Evolutionary conservation across 1,284 basidiomycete species (phyloP), one percentile per base, ranked within the genome.

Genomic region (Fomitopsis pinicola): DNA sequence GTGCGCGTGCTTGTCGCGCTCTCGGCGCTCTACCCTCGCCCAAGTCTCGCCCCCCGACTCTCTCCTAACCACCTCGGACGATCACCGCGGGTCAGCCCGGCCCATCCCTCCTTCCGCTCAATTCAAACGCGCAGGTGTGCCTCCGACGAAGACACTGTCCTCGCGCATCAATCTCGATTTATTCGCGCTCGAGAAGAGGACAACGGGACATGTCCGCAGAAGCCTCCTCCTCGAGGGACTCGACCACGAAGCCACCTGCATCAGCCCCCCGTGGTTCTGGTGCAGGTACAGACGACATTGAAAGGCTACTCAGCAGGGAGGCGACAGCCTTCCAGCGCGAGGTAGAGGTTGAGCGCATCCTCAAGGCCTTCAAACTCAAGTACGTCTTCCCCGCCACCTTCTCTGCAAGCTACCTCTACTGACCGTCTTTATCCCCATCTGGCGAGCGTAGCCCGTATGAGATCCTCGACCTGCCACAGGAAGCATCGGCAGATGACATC

Each of bases 341-440:
- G 72, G 75, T 91, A 26, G 91, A 93, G 71, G 90, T 92, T n/a
- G 91, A 93, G 59, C 86, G 91, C 22, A 93, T 94, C 64, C 77
- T 94, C 40, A 89, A 88, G 69, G 87, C 91, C 1, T 93, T 94
- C 80, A 93, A 89, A 71, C 81, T 94, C 67, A 94, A 93, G 90
- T 92, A 63, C 61, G 86, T 75, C 53, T 5, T 30, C 19, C 15
- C 44, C 12, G 33, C 36, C 22, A 12, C 58, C 28, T 36, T 42
- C 40, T 15, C 52, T 38, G 30, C 30, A 33, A 5, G 30, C 54
- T 17, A 38, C 46, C n/a, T 45, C 44, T 14, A 26, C 59, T 63
- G 42, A 58, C 56, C 55, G 14, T 58, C 12, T 45, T 35, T 6
- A 52, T 50, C 48, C 28, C 17, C 45, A 55, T 30, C 42, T 14